Evolutionary conservation across 2,329 filamentous ascomycete genomes (phyloP).

Genomic region (Colletotrichum theobromicola): DNA sequence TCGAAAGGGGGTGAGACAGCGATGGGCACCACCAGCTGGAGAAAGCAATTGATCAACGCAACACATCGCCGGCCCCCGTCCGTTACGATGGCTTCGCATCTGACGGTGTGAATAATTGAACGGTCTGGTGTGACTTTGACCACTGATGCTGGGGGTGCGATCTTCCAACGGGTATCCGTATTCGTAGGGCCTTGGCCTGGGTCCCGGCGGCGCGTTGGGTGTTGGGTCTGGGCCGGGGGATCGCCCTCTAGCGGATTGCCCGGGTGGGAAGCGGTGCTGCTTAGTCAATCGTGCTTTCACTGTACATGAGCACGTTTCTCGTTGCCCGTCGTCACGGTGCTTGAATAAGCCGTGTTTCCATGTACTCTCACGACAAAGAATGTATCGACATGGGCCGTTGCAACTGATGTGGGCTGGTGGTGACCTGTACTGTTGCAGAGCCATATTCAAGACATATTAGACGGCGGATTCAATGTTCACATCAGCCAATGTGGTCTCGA

Average conservation of each 20-base stretch:
- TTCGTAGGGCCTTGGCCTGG: background rate
- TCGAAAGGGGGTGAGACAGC: background rate
- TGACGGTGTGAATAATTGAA: background rate
- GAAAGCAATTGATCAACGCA: background rate
- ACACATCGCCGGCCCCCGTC: background rate
- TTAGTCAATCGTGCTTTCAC: background rate
- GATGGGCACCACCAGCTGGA: background rate
- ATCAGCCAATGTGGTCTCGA: background rate
- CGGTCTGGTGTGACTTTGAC: background rate
- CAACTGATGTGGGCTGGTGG: background rate
- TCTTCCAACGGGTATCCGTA: background rate
- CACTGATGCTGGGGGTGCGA: background rate
- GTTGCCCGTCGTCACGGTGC: background rate
- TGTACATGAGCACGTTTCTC: background rate
- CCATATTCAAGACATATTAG: background rate
- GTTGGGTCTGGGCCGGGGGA: slow-evolving; percentile 4
- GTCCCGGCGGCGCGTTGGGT: background rate
- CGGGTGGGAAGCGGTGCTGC: background rate
- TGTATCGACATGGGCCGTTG: background rate
- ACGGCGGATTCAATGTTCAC: background rate
- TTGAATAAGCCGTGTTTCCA: too few relatives aligned
- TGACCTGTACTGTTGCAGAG: background rate
- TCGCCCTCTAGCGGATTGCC: slow-evolving; percentile 1
- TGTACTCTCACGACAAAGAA: background rate
- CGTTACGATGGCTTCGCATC: background rate